Evolutionary conservation across 2,329 filamentous ascomycete species (phyloP).

Genomic region (Venturiaceae sp.): DNA sequence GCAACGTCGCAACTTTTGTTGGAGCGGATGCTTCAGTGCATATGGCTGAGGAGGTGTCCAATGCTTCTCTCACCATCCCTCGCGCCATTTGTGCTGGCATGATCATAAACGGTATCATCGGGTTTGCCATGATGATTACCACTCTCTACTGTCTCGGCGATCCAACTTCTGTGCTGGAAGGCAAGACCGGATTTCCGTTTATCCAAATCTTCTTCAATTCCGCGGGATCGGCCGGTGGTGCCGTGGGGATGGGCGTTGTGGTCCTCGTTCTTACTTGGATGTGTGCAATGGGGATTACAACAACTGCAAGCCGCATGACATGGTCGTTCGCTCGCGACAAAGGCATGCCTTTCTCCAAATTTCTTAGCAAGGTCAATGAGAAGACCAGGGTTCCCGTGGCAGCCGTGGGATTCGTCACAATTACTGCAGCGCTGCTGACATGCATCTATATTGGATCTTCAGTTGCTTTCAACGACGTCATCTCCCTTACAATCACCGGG

Average conservation of each 20-base stretch:
- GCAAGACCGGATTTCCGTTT: slow-evolving; percentile 8
- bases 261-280: slow-evolving; percentile 21
- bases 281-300: slow-evolving; percentile 23
- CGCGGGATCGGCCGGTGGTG: not conserved
- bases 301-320: slow-evolving; percentile 8
- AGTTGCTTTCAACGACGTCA: slow-evolving; percentile 35
- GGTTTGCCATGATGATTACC: slow-evolving; percentile 12
- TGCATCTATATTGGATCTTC: slow-evolving; percentile 33
- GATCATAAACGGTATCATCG: slow-evolving; percentile 10
- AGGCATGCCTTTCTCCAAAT: slow-evolving; percentile 4
- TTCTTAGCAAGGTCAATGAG: slow-evolving; percentile 14
- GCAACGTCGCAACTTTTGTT: slow-evolving; percentile 8
- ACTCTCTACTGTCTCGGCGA: slow-evolving; percentile 18
- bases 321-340: slow-evolving; percentile 11
- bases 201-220: slow-evolving; percentile 9
- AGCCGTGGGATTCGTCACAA: slow-evolving; percentile 38
- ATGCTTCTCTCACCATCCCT: slow-evolving; percentile 19
- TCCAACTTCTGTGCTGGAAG: not conserved
- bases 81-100: slow-evolving; percentile 19
- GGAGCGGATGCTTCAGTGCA: slow-evolving; percentile 8
- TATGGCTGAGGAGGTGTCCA: slow-evolving; percentile 18
- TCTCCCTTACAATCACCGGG: slow-evolving; percentile 32
- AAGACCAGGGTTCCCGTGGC: slow-evolving; percentile 19
- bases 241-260: slow-evolving; percentile 7
- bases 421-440: slow-evolving; percentile 36